phyloP scores from a whole-genome alignment of 2,329 filamentous ascomycete genomes.

The Fragosphaeria purpurea region DNA sequence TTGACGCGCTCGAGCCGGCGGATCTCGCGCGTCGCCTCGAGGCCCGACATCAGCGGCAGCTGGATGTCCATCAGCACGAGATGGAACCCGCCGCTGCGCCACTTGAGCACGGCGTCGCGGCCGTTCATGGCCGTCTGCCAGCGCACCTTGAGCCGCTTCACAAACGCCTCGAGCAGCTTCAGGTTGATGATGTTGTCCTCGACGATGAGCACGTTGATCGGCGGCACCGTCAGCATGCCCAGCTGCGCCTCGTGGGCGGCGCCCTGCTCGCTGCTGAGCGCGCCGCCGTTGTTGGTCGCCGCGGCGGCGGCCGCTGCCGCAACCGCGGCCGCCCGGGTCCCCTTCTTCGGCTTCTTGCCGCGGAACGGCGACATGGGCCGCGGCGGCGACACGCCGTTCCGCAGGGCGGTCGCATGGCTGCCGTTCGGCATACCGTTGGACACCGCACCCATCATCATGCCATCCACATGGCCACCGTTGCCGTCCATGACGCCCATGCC shows the following conservation, averaged over 20 bases:
- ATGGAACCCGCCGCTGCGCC: constrained; percentile 87
- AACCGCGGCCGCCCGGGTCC: constrained; percentile 14
- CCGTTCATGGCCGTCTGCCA: constrained; percentile 98
- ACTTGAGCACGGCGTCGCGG: constrained; percentile 84
- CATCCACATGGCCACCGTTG: not conserved
- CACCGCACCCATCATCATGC: not conserved
- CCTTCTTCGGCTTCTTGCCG: constrained; percentile 46
- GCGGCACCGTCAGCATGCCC: constrained; percentile 73
- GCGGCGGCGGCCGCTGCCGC: not conserved
- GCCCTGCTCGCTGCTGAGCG: constrained; percentile 16
- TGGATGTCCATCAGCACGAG: constrained; percentile 98
- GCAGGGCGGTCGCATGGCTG: not conserved
- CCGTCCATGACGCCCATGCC: not conserved
- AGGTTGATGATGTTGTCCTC: constrained; percentile 99
- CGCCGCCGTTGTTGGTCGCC: constrained; percentile 10
- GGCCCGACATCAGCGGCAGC: constrained; percentile 87
- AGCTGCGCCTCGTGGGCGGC: constrained; percentile 34
- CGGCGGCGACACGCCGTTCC: constrained; percentile 38
- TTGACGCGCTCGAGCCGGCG: constrained; percentile 81
- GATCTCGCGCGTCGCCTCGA: constrained; percentile 93
- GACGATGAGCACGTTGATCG: constrained; percentile 94
- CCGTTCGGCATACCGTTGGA: not conserved
- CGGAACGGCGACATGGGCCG: constrained; percentile 30
- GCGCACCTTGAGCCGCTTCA: constrained; percentile 88
- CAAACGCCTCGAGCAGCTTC: constrained; percentile 85